Base-by-base conservation (phyloP, 805 yeast species). In the Kodamaea neixiangensis region DNA sequence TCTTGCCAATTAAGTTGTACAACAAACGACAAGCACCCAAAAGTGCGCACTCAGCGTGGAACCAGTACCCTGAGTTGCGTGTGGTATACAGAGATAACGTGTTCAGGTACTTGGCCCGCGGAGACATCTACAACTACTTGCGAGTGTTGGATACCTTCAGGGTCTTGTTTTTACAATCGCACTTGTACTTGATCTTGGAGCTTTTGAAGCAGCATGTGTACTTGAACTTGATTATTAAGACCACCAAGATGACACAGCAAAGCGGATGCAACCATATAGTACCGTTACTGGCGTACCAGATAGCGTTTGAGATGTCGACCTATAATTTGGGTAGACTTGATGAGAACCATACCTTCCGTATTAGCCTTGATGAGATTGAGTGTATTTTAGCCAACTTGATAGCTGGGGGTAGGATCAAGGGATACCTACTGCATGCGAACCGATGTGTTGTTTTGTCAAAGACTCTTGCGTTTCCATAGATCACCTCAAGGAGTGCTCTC, bases 371-470 rank as follows among this genome's bases (percentile, higher is more conserved):
- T 60, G 83, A 81, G 50, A 71, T 83, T 3, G 97, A 91, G 66
- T 83, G 93, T 52, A 66, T 78, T 9, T 56, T 89, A 18, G 91
- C 96, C 0, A 80, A 78, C 48, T 68, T 87, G 59, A 88, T 91
- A 15, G 73, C 76, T 47, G 68, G 70, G 46, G 86, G 86, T 7
- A 70, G 65, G 50, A 71, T 90, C 44, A 89, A 87, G 66, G 97
- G 97, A 0, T 91, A 91, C 65, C 66, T 91, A 13, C 87, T 96
- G 4, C 94, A 89, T 62, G 78, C 84, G 2, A 83, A 87, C 60
- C 72, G 81, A 38, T 86, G 88, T 46, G 72, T 89, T 15, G 97
- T 91, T 7, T 67, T 90, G 49, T 85, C 94, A 63, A 89, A 86
- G 65, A 79, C 74, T 14, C 81, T 81, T 20, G 85, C 96, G 2